Evolutionary conservation across 2,329 filamentous ascomycete species (phyloP).

Genomic region (Trematosphaeria pertusa): DNA sequence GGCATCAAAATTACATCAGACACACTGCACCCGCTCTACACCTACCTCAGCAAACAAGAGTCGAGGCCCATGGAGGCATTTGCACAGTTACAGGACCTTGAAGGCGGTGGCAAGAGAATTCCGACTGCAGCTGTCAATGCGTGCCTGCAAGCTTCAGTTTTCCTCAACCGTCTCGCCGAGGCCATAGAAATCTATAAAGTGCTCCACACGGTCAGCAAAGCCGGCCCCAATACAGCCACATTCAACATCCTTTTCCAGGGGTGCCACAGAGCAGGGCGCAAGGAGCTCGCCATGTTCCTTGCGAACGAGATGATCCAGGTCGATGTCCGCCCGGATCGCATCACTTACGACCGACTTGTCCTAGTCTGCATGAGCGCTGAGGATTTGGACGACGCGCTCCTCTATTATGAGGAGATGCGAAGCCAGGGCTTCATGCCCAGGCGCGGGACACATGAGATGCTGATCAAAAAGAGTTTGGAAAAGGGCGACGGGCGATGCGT

Average conservation of each 20-base stretch:
- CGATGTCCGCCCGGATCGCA: constrained; percentile 59
- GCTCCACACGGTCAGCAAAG: constrained; percentile 59
- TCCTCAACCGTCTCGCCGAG: constrained; percentile 53
- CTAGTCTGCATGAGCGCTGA: constrained; percentile 58
- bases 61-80: constrained; percentile 62
- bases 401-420: constrained; percentile 60
- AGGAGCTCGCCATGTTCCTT: constrained; percentile 66
- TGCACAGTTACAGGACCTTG: constrained; percentile 63
- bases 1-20: constrained; percentile 63
- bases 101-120: constrained; percentile 56
- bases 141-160: constrained; percentile 60
- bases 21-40: constrained; percentile 70
- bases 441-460: constrained; percentile 40
- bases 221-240: constrained; percentile 58
- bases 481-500: constrained; percentile 40
- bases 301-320: constrained; percentile 67
- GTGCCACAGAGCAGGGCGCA: constrained; percentile 52
- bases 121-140: constrained; percentile 60
- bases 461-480: constrained; percentile 34
- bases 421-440: constrained; percentile 29
- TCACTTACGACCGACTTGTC: constrained; percentile 69
- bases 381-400: constrained; percentile 55
- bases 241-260: constrained; percentile 67
- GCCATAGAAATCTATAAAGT: constrained; percentile 68
- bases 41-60: constrained; percentile 59